Conservation (phyloP, 1,284 basidiomycete genomes). For the Cutaneotrichosporon cyanovorans region DNA sequence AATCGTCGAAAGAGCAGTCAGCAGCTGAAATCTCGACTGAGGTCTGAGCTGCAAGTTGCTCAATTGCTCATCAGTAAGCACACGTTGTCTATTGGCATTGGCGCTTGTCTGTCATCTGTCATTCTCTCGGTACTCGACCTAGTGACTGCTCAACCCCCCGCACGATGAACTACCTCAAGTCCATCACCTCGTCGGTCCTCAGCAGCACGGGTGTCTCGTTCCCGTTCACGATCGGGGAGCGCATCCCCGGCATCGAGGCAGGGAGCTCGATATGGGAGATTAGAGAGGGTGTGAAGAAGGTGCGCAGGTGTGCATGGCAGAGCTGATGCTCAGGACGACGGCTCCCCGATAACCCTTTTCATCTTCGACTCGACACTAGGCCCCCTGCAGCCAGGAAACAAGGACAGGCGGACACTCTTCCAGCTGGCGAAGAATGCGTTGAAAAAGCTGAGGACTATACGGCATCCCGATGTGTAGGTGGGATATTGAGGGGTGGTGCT, state of each 20-base stretch:
- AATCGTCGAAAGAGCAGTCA: too few species aligned
- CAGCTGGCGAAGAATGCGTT: slow-evolving; percentile 84
- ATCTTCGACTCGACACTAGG: slow-evolving; percentile 63
- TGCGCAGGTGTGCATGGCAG: slow-evolving; percentile 41
- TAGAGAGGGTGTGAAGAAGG: slow-evolving; percentile 80
- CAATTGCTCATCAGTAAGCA: too few species aligned
- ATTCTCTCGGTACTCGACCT: too few species aligned
- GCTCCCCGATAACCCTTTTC: slow-evolving; percentile 73
- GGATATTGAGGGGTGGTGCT: not conserved
- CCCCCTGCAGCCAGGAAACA: slow-evolving; percentile 43
- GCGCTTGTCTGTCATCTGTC: too few species aligned
- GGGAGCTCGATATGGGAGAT: slow-evolving; percentile 67
- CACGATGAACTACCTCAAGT: slow-evolving; percentile 47
- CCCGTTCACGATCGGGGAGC: slow-evolving; percentile 76
- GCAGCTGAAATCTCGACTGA: too few species aligned
- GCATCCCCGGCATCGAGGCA: slow-evolving; percentile 60
- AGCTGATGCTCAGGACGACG: slow-evolving; percentile 64
- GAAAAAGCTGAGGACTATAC: slow-evolving; percentile 78
- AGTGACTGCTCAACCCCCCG: too few species aligned
- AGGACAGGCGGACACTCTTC: slow-evolving; percentile 55
- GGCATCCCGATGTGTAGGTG: slow-evolving; percentile 77
- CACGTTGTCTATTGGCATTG: too few species aligned
- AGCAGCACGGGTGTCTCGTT: slow-evolving; percentile 83
- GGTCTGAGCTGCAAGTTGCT: too few species aligned
- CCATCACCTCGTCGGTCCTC: slow-evolving; percentile 59